Conservation (phyloP, 805 yeast species). For the Wickerhamomyces chambardii region DNA sequence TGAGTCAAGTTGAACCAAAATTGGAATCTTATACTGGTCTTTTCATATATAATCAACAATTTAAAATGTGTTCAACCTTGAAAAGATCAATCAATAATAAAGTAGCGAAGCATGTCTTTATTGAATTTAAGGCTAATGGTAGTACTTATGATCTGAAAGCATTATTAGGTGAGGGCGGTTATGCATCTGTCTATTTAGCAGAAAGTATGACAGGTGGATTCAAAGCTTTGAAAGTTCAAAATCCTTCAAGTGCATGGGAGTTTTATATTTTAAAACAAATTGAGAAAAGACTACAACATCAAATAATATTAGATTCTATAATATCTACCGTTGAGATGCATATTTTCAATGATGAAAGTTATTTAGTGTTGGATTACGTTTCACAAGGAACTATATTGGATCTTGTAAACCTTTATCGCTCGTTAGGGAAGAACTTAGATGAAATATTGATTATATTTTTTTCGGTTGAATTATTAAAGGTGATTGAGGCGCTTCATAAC, state of each 20-base stretch:
- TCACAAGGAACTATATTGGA: conserved; percentile 69
- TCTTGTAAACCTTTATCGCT: conserved; percentile 42
- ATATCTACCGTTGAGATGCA: conserved; percentile 44
- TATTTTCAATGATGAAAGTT: conserved; percentile 13
- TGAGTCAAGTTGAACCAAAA: conserved; percentile 29
- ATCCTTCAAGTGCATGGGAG: conserved; percentile 73
- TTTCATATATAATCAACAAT: conserved; percentile 19
- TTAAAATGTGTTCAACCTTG: conserved; percentile 25
- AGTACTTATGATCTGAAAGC: conserved; percentile 38
- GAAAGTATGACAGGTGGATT: conserved; percentile 46
- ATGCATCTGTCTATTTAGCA: conserved; percentile 66
- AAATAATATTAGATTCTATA: conserved; percentile 26
- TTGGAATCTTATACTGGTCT: conserved; percentile 21
- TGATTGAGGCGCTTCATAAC: conserved; percentile 52
- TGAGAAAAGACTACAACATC: conserved; percentile 26
- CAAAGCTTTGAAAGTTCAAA: conserved; percentile 66
- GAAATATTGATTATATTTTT: conserved; percentile 58
- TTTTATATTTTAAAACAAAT: conserved; percentile 60
- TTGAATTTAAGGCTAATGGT: conserved; percentile 33
- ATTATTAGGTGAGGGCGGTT: conserved; percentile 75
- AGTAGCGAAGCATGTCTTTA: conserved; percentile 24
- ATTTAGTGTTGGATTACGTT: conserved; percentile 9
- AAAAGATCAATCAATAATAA: conserved; percentile 25
- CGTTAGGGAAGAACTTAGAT: conserved; percentile 31
- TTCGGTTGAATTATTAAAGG: conserved; percentile 53